A percentile compares a stretch with the other conserved stretches of the same genome.
phyloP scores from a whole-genome alignment of 1,284 basidiomycete genomes.

The Fomitopsis betulina region DNA sequence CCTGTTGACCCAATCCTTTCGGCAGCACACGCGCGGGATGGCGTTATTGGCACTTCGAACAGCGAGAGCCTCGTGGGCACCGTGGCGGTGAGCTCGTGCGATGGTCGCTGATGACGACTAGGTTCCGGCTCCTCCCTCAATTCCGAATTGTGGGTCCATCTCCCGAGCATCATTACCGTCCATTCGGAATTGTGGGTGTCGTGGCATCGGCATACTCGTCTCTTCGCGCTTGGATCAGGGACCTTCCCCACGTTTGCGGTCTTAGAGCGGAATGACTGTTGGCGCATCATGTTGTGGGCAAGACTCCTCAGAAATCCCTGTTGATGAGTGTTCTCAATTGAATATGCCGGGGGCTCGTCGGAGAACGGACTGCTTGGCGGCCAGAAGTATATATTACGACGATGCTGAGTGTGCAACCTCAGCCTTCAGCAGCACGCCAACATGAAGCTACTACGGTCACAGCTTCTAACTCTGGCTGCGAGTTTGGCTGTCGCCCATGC shows the following conservation, averaged over 20 bases:
- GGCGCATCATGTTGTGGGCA: not conserved
- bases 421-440: no score
- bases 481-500: no score
- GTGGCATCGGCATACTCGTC: not conserved
- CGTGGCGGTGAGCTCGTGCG: no score
- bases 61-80: not conserved
- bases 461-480: no score
- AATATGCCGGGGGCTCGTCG: not conserved
- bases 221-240: not conserved
- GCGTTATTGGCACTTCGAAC: no score
- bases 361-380: not conserved
- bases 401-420: not conserved
- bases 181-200: conserved; percentile 1
- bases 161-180: not conserved
- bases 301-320: not conserved
- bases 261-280: not conserved
- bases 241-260: not conserved
- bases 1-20: no score
- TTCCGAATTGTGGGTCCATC: not conserved
- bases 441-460: no score
- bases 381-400: not conserved
- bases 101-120: not conserved
- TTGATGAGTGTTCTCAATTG: not conserved
- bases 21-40: no score
- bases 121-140: not conserved